Evolutionary conservation across 192 early-diverging fungal species (phyloP), one percentile per base, ranked within the genome.

Genomic region (Chytriomyces hyalinus): DNA sequence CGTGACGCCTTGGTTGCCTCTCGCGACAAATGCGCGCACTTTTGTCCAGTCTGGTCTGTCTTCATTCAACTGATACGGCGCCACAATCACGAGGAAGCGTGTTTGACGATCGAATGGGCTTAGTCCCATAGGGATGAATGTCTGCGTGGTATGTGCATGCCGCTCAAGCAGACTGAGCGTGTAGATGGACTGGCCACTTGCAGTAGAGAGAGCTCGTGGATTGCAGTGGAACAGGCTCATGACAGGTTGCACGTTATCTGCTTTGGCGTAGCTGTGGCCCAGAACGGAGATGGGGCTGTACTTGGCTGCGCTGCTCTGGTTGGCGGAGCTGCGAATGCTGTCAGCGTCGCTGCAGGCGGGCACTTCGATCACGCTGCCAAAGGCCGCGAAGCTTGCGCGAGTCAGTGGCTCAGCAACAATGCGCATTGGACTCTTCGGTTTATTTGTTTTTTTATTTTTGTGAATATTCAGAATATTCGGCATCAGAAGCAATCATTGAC

Each of bases 291-390:
- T 81, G 20, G 89, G 80, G 67, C 89, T 87, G 78, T 88, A 89
- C 61, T 92, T 93, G 80, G 88, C 80, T 6, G 93, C 94, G 3
- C 92, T 92, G 57, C 90, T 90, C 77, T 93, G 92, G 83, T 95
- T 95, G 60, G 90, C 91, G 1, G 72, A 15, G 46, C 22, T 15
- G 17, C 22, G 11, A 4, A 71, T 28, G 15, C 13, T n/a, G 17
- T 15, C 20, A 2, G 67, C 26, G 46, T 68, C 46, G 26, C 22
- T 28, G 17, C 6, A 0, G 6, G 49, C 11, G 36, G 72, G 72
- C 28, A 73, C 44, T 8, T n/a, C 50, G 9, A 94, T 88, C 15
- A 95, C 87, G 64, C 92, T 84, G 61, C 93, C 93, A 80, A 89
- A 95, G 13, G 91, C 83, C 57, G 83, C 85, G 79, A 90, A 95